Base-by-base conservation (phyloP, 2,329 filamentous ascomycete species). In the Penicillium sp. region DNA sequence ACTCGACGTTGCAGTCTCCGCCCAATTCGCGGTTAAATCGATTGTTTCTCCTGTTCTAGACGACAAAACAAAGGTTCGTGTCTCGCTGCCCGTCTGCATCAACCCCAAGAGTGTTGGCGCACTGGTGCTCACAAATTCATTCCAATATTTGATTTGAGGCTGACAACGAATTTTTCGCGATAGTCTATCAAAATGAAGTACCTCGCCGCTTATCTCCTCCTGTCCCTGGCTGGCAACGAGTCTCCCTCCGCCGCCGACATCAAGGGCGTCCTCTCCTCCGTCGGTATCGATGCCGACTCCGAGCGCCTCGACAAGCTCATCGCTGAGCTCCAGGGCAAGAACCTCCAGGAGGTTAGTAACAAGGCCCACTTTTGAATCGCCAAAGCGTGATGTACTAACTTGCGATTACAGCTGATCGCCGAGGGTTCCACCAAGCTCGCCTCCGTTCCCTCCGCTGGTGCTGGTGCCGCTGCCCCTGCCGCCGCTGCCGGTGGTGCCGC, bases 1-100 rank as follows among this genome's bases (percentile, higher is more conserved):
- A 95, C 89, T 89, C 82, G 89, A 93, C 89, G 90, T 86, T 82
- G 95, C 92, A 96, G 92, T 97, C 92, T 95, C 92, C 92, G 91
- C 87, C 82, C 85, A 88, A 85, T 75, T 68, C 76, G 88, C 90
- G 92, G 92, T 96, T 95, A 95, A 97, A 95, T 87, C 84, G 92
- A 97, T 97, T 97, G 92, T 90, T 73, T 77, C 76, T 78, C 76
- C 63, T 73, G 75, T 78, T 78, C 75, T 63, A 56, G 58, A 62
- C 57, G 54, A 57, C 56, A 61, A 61, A 18, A 54, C 54, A 51
- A 50, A 58, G 52, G 62, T 70, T 64, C 52, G 64, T 64, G 23
- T 43, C 13, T 38, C 24, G 12, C 32, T 15, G 15, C 9, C 12
- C 29, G 4, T 20, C 13, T n/a, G 42, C 31, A 41, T 38, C 18